Percentiles rank a stretch among this genome's conserved stretches.
Evolutionary conservation across 495 filamentous ascomycete genomes (phyloP).

Genomic region (Talaromyces liani): DNA sequence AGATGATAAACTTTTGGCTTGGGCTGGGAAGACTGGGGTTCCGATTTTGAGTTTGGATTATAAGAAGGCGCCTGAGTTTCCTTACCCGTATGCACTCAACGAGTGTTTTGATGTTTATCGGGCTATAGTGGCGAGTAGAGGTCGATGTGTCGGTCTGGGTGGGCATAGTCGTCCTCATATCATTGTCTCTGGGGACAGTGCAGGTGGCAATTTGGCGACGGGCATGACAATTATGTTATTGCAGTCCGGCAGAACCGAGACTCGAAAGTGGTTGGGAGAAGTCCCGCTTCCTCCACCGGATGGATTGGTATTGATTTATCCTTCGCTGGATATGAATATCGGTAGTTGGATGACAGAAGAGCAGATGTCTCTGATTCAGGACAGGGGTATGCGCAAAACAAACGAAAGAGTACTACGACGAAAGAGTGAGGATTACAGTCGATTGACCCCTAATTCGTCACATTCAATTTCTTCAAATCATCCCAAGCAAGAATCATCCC

Average conservation of each 20-base stretch:
- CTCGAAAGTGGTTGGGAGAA: constrained; percentile 50
- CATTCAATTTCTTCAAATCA: constrained; percentile 23
- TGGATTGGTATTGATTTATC: constrained; percentile 82
- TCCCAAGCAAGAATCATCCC: constrained; percentile 6
- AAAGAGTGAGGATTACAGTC: constrained; percentile 66
- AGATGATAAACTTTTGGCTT: constrained; percentile 86
- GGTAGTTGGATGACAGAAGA: constrained; percentile 99
- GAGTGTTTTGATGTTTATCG: constrained; percentile 95
- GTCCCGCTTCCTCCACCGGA: constrained; percentile 64
- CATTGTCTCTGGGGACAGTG: constrained; percentile 83
- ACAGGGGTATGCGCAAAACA: constrained; percentile 65
- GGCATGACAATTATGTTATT: constrained; percentile 81
- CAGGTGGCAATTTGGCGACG: constrained; percentile 83
- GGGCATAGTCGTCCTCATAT: constrained; percentile 65
- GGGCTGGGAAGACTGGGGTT: constrained; percentile 77
- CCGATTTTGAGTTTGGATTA: constrained; percentile 90
- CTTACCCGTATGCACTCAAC: constrained; percentile 91
- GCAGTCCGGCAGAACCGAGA: constrained; percentile 54
- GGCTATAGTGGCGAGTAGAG: constrained; percentile 64
- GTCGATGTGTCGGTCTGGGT: constrained; percentile 77
- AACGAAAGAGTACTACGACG: constrained; percentile 68
- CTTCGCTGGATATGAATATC: constrained; percentile 88
- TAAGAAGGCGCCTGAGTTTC: constrained; percentile 87
- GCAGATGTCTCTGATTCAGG: constrained; percentile 89
- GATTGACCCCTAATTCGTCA: constrained; percentile 58